A percentile compares a stretch with the other conserved stretches of the same genome.
These are phyloP conservation scores for Stephania japonica DNA, from an alignment of 164 flowering plant genomes.

Conservation along the genomic window DNA sequence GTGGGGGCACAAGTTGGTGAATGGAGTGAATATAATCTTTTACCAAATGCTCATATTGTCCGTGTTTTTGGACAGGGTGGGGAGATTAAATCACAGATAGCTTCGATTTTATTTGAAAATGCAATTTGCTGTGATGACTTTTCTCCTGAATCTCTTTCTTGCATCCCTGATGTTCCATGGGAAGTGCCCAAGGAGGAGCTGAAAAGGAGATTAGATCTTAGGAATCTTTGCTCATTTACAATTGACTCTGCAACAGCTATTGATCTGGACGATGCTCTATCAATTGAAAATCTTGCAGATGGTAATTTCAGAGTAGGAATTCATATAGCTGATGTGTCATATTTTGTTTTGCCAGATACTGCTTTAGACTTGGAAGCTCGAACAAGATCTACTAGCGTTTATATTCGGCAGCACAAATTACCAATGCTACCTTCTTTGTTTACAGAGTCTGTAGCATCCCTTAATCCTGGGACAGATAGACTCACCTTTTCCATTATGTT, in stretches of 20 bases:
- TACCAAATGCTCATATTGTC: slow-evolving; percentile 56
- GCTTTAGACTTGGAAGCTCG: slow-evolving; percentile 76
- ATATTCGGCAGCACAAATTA: slow-evolving; percentile 49
- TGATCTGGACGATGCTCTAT: slow-evolving; percentile 94
- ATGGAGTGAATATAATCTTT: slow-evolving; percentile 60
- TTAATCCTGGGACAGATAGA: slow-evolving; percentile 80
- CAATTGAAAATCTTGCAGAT: slow-evolving; percentile 55
- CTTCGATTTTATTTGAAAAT: slow-evolving; percentile 79
- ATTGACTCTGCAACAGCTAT: slow-evolving; percentile 80
- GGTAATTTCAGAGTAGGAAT: slow-evolving; percentile 66
- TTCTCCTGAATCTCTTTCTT: slow-evolving; percentile 60
- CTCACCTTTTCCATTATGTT: slow-evolving; percentile 79
- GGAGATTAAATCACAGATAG: slow-evolving; percentile 60
- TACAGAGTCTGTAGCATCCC: slow-evolving; percentile 75
- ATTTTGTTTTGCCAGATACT: slow-evolving; percentile 72
- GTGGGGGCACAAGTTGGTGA: slow-evolving; percentile 62
- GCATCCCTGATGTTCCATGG: slow-evolving; percentile 71
- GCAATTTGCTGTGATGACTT: slow-evolving; percentile 51
- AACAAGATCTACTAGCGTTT: slow-evolving; percentile 64
- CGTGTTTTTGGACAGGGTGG: slow-evolving; percentile 67
- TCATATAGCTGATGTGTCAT: slow-evolving; percentile 89
- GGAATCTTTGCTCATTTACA: slow-evolving; percentile 72
- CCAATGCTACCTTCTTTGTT: slow-evolving; percentile 86
- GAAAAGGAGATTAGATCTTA: slow-evolving; percentile 57
- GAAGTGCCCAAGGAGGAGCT: slow-evolving; percentile 57